Evolutionary conservation across 306 rosid species (phyloP).

Genomic region (Cucurbita argyrosperma): DNA sequence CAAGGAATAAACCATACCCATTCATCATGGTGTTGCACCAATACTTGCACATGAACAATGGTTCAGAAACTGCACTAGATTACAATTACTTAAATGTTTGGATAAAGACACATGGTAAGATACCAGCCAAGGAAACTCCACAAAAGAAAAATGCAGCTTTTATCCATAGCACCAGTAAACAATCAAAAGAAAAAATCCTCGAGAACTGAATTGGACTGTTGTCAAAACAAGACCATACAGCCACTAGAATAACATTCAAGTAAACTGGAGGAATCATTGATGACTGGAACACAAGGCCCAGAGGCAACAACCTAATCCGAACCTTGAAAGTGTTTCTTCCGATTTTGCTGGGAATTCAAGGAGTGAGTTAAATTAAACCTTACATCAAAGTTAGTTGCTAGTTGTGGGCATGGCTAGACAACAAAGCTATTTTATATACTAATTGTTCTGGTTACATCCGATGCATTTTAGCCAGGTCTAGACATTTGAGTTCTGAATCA

Average conservation of each 20-base stretch:
- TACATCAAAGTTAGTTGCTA: not conserved
- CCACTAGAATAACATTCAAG: not conserved
- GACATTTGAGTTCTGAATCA: not conserved
- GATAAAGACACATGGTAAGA: not conserved
- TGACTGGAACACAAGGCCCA: not conserved
- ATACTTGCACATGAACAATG: not conserved
- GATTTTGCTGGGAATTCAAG: not conserved
- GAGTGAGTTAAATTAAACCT: not conserved
- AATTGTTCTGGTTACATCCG: not conserved
- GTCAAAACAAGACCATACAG: not conserved
- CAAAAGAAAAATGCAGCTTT: not conserved
- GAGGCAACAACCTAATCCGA: not conserved
- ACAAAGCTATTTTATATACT: not conserved
- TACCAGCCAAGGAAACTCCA: not conserved
- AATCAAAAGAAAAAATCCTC: not conserved
- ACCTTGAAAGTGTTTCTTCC: not conserved
- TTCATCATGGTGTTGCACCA: not conserved
- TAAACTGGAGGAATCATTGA: not conserved
- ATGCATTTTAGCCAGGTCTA: not conserved
- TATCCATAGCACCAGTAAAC: not conserved
- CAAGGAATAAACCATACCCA: conserved; percentile 3
- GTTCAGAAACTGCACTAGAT: not conserved
- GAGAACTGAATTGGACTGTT: not conserved
- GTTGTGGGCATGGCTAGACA: not conserved
- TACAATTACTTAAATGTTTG: not conserved